Evolutionary conservation across 176 grass and related monocot species (phyloP).

Genomic region (Phyllostachys edulis): DNA sequence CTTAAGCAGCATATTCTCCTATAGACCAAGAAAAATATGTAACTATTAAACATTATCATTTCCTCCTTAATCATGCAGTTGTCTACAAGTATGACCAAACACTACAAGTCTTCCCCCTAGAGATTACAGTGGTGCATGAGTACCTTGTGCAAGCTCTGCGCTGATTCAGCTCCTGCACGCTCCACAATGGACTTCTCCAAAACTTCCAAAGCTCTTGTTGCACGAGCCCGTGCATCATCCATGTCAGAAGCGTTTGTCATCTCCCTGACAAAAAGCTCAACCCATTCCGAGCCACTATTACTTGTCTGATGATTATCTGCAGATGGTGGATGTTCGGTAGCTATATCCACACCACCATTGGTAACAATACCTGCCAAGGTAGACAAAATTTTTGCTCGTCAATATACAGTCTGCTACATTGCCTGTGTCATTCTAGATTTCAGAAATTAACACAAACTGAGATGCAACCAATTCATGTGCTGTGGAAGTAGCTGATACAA

Average conservation of each 20-base stretch:
- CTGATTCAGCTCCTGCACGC: constrained; percentile 44
- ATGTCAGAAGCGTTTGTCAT: constrained; percentile 63
- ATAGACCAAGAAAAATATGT: not conserved
- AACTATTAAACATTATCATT: not conserved
- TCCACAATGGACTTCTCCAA: constrained; percentile 66
- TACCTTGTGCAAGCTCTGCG: constrained; percentile 66
- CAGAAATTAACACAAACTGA: not conserved
- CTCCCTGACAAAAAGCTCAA: constrained; percentile 84
- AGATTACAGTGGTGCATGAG: not conserved
- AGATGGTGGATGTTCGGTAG: constrained; percentile 36
- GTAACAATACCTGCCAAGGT: constrained; percentile 38
- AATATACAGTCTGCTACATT: not conserved
- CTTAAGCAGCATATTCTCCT: constrained; percentile 87
- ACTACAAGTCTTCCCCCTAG: not conserved
- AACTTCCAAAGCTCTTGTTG: constrained; percentile 66
- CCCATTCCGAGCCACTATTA: constrained; percentile 59
- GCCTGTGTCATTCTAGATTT: not conserved
- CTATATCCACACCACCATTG: constrained; percentile 28
- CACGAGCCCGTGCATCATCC: constrained; percentile 61
- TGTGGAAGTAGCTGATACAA: not conserved
- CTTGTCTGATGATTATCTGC: constrained; percentile 28
- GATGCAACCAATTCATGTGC: not conserved
- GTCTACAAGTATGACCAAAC: not conserved
- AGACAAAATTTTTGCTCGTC: constrained; percentile 15
- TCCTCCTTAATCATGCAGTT: not conserved